Evolutionary conservation across 345 rosid genomes (phyloP).

Genomic region (Populus ilicifolia): DNA sequence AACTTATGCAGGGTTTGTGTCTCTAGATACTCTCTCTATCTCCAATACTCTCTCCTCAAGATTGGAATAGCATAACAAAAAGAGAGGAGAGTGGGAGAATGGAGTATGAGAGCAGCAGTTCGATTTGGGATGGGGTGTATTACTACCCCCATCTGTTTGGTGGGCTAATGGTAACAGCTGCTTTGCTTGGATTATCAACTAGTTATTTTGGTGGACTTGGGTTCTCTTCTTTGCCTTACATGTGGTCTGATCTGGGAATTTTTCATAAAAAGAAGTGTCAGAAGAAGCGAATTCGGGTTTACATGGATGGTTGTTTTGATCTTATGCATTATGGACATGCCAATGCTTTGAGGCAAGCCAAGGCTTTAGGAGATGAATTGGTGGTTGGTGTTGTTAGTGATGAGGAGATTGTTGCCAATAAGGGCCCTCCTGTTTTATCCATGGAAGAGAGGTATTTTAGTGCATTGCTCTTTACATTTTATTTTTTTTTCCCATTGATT

Average conservation of each 20-base stretch:
- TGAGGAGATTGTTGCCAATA: constrained; percentile 88
- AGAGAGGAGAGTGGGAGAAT: constrained; percentile 13
- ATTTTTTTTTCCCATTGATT: no score
- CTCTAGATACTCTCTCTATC: neutral
- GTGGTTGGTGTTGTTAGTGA: constrained; percentile 90
- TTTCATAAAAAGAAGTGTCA: constrained; percentile 38
- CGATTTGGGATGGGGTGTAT: constrained; percentile 64
- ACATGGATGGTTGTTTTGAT: constrained; percentile 99
- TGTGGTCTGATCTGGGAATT: constrained; percentile 40
- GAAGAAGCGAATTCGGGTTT: constrained; percentile 67
- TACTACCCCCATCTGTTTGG: constrained; percentile 59
- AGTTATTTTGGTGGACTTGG: constrained; percentile 62
- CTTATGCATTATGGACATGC: constrained; percentile 98
- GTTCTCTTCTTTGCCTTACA: constrained; percentile 35
- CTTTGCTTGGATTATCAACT: constrained; percentile 59
- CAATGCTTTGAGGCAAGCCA: constrained; percentile 85
- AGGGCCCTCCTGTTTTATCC: constrained; percentile 87
- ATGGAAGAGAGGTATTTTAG: constrained; percentile 77
- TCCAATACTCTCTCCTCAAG: neutral
- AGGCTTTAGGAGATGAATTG: constrained; percentile 84
- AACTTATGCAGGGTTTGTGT: neutral
- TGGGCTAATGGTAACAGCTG: constrained; percentile 58
- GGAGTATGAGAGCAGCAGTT: constrained; percentile 48
- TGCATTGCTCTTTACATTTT: neutral
- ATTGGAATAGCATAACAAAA: neutral